Conservation (phyloP, 257 asterid species). For the Solanum virginianum region DNA sequence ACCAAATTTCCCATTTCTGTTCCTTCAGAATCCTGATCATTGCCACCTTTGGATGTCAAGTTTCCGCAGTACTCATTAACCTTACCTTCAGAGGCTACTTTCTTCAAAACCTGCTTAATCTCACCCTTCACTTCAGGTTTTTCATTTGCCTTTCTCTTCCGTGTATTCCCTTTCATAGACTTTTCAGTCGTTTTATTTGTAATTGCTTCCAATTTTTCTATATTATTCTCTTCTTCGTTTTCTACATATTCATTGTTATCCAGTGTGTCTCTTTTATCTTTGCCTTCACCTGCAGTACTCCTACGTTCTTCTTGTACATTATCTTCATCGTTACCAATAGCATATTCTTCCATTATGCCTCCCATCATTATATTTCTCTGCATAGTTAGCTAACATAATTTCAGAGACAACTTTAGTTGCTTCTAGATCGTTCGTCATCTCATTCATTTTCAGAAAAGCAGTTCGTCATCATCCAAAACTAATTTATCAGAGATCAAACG, state of each 20-base stretch:
- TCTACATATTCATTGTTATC: slow-evolving; percentile 10
- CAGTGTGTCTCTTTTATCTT: slow-evolving; percentile 11
- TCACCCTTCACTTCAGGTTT: background rate
- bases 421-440: background rate
- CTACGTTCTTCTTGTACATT: background rate
- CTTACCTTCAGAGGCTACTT: background rate
- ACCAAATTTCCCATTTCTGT: background rate
- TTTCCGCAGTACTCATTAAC: background rate
- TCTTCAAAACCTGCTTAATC: background rate
- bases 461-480: background rate
- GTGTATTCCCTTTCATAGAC: background rate
- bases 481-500: background rate
- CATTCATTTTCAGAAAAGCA: background rate
- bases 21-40: background rate
- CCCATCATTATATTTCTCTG: slow-evolving; percentile 15
- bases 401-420: background rate
- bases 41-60: background rate
- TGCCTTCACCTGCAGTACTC: background rate
- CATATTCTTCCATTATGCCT: slow-evolving; percentile 7
- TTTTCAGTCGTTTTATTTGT: background rate
- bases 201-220: slow-evolving; percentile 23
- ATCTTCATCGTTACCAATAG: slow-evolving; percentile 9
- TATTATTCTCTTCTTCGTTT: slow-evolving; percentile 3
- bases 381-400: background rate
- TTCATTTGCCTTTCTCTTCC: background rate